Evolutionary conservation across 2,329 filamentous ascomycete genomes (phyloP), one percentile per base, ranked within the genome.

Genomic region (Pseudopyricularia cyperi): DNA sequence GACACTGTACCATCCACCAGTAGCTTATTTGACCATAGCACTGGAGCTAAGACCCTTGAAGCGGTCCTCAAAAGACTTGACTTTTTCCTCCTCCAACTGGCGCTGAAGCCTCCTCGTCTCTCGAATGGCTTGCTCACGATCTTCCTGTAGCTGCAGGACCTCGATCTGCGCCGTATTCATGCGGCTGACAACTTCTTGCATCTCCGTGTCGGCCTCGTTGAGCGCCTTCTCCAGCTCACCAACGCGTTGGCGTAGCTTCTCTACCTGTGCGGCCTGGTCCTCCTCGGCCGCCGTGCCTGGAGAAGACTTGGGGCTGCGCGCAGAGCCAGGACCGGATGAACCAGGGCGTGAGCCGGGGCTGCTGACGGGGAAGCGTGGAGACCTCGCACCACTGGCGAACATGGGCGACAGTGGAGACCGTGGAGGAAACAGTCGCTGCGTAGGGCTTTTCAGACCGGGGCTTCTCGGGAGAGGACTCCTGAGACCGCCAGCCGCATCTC

Each of bases 81-180:
- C 72, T 62, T 75, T 77, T 70, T 88, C 83, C 52, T 75, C 72
- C 57, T 81, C 73, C 57, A 91, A 79, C 60, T 79, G 73, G 50
- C 72, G 74, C 66, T 90, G 83, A 51, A 93, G 74, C 64, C 74
- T 77, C 56, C 81, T 76, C 55, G 87, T 88, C 65, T 84, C 77
- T 55, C 79, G 77, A 59, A 87, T 77, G 19, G 87, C 86, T 57
- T 85, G 82, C 60, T 93, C 87, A 59, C 80, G 76, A 66, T 85
- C 79, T 58, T 80, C 79, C 66, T 90, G 87, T 53, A 94, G 72
- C 62, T 87, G 79, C 61, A 86, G 80, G 53, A 93, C 87, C 68
- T 90, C 85, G 59, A 90, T 87, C 69, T 93, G 87, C 9, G 87
- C 86, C 59, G 75, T 73, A 67, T 88, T 91, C 83, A 94, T 91